Percentiles rank a stretch among this genome's conserved stretches.
phyloP scores from a whole-genome alignment of 352 stramenopile species.

The Pythium rishiriense region DNA sequence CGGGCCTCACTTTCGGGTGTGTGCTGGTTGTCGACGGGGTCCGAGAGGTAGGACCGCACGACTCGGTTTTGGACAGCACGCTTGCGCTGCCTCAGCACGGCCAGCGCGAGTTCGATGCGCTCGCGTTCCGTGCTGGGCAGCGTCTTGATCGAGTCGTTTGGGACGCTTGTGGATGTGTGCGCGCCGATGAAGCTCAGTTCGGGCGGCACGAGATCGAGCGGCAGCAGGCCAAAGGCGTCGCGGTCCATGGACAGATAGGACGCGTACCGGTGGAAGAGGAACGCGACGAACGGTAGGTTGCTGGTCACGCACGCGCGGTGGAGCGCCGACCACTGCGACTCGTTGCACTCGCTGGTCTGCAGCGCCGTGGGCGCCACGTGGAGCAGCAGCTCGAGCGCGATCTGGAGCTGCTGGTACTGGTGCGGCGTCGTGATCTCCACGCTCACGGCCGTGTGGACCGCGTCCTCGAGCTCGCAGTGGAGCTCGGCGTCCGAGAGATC shows the following conservation, averaged over 20 bases:
- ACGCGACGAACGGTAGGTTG: slow-evolving; percentile 59
- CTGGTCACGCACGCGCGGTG: slow-evolving; percentile 60
- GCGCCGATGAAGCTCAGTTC: slow-evolving; percentile 38
- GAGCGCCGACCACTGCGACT: slow-evolving; percentile 44
- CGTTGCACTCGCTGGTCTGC: slow-evolving; percentile 30
- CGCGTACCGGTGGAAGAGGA: slow-evolving; percentile 42
- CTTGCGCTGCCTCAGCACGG: slow-evolving; percentile 15
- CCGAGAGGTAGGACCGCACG: not conserved
- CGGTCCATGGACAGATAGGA: slow-evolving; percentile 34
- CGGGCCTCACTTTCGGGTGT: not conserved
- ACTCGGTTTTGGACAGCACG: not conserved
- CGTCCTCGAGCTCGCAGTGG: slow-evolving; percentile 48
- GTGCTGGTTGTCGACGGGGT: not conserved
- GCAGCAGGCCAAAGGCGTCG: slow-evolving; percentile 53
- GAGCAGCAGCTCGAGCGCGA: slow-evolving; percentile 60
- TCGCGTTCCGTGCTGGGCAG: slow-evolving; percentile 15
- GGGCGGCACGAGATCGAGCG: slow-evolving; percentile 54
- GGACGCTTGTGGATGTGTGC: not conserved
- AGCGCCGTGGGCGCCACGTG: slow-evolving; percentile 25
- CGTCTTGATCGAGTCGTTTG: slow-evolving; percentile 27
- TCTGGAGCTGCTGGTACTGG: slow-evolving; percentile 63
- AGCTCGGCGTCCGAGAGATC: slow-evolving; percentile 19
- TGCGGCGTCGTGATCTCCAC: slow-evolving; percentile 57
- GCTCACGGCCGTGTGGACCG: slow-evolving; percentile 54
- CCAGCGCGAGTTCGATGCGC: slow-evolving; percentile 22